These are phyloP conservation scores for Geoglossum cookeanum DNA, from an alignment of 2,329 filamentous ascomycete genomes.

Conservation along the genomic window DNA sequence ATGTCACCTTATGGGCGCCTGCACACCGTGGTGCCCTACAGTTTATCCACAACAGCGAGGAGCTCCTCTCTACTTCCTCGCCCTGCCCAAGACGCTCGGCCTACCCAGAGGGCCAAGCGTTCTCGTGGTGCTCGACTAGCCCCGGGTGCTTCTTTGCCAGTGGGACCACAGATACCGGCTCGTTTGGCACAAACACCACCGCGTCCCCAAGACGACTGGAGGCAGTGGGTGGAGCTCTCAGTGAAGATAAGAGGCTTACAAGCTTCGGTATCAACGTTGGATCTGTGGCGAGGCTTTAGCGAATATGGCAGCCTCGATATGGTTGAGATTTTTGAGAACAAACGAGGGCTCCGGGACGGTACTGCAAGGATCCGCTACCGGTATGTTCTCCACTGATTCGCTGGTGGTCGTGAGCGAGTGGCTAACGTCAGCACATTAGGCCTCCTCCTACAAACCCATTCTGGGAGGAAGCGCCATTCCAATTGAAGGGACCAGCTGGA, in stretches of 20 bases:
- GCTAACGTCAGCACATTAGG: constrained; percentile 3
- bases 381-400: constrained; percentile 11
- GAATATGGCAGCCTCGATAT: constrained; percentile 32
- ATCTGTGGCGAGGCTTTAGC: constrained; percentile 33
- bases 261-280: constrained; percentile 17
- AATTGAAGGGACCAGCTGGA: not conserved
- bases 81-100: not conserved
- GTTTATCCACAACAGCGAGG: not conserved
- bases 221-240: constrained; percentile 20
- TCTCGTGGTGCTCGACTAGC: no score
- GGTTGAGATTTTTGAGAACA: constrained; percentile 35
- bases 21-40: not conserved
- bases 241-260: constrained; percentile 21
- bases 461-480: not conserved
- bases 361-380: constrained; percentile 35
- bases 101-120: not conserved
- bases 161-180: not conserved
- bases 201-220: constrained; percentile 16
- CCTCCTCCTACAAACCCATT: constrained; percentile 4
- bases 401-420: constrained; percentile 16
- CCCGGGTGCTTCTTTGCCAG: no score
- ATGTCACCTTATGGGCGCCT: not conserved
- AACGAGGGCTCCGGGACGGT: constrained; percentile 20
- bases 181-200: not conserved
- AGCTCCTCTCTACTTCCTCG: not conserved